phyloP scores from a whole-genome alignment of 1,139 yeast species.

The Pichia sp. region DNA sequence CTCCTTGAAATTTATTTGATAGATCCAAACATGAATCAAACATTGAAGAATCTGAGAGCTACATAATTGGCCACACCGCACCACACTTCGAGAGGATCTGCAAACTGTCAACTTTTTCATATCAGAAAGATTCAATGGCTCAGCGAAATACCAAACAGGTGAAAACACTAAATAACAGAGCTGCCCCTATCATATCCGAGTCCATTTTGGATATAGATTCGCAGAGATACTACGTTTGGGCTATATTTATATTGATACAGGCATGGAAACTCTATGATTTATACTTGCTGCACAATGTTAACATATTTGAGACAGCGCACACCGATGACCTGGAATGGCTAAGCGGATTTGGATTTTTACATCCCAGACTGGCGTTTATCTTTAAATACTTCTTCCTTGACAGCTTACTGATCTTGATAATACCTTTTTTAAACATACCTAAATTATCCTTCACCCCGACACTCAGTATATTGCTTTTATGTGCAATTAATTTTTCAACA shows the following conservation, averaged over 20 bases:
- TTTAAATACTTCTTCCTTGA: constrained; percentile 72
- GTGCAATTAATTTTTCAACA: constrained; percentile 38
- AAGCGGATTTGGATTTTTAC: constrained; percentile 37
- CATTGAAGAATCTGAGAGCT: too few relatives aligned
- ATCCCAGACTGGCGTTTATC: constrained; percentile 54
- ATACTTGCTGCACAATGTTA: constrained; percentile 39
- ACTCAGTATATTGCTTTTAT: constrained; percentile 44
- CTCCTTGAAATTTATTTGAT: background rate
- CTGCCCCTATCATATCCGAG: constrained; percentile 48
- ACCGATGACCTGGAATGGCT: constrained; percentile 12
- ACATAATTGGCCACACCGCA: too few relatives aligned
- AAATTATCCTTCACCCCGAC: constrained; percentile 38
- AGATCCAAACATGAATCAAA: background rate
- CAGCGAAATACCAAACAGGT: background rate
- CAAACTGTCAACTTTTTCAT: background rate
- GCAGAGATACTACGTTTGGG: constrained; percentile 64
- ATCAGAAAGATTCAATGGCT: background rate
- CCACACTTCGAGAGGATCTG: too few relatives aligned
- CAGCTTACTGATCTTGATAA: constrained; percentile 59
- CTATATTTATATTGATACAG: constrained; percentile 70
- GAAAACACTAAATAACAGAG: constrained; percentile 1
- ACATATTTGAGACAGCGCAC: constrained; percentile 15
- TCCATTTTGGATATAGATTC: constrained; percentile 70
- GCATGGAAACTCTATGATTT: constrained; percentile 79
- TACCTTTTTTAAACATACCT: constrained; percentile 76